Percentiles rank a stretch among this genome's conserved stretches.
phyloP scores from a whole-genome alignment of 768 basidiomycete species.

The Boletus reticuloceps region DNA sequence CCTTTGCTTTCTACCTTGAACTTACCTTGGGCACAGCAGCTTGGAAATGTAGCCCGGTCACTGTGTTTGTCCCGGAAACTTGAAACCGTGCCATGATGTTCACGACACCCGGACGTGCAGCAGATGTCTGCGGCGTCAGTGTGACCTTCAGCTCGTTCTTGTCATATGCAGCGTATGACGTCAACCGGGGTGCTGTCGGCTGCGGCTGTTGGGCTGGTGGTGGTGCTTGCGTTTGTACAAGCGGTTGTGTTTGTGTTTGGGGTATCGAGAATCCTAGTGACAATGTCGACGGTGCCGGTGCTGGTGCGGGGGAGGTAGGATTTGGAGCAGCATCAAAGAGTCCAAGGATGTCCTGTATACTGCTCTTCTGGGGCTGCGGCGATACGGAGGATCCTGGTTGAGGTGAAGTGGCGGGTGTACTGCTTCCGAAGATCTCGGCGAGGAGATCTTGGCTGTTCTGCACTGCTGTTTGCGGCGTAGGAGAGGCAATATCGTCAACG shows the following conservation, averaged over 20 bases:
- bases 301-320: conserved; percentile 24
- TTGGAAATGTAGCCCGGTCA: conserved; percentile 82
- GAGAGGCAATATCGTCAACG: conserved; percentile 65
- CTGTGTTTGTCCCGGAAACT: conserved; percentile 50
- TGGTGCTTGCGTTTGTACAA: conserved; percentile 33
- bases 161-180: conserved; percentile 85
- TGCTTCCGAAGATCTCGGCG: conserved; percentile 84
- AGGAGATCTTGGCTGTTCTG: conserved; percentile 84
- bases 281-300: conserved; percentile 18
- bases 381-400: conserved; percentile 40
- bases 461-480: conserved; percentile 37
- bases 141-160: conserved; percentile 89
- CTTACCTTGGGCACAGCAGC: conserved; percentile 94
- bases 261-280: conserved; percentile 39
- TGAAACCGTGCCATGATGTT: conserved; percentile 91
- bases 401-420: conserved; percentile 31
- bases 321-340: conserved; percentile 65
- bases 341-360: conserved; percentile 88
- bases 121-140: conserved; percentile 81
- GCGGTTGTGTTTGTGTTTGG: conserved; percentile 33
- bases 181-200: conserved; percentile 47
- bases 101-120: conserved; percentile 81
- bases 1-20: background rate
- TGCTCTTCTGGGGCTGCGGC: conserved; percentile 49
- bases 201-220: conserved; percentile 32